phyloP scores from a whole-genome alignment of 345 rosid species.

The Eucalyptus victrix region DNA sequence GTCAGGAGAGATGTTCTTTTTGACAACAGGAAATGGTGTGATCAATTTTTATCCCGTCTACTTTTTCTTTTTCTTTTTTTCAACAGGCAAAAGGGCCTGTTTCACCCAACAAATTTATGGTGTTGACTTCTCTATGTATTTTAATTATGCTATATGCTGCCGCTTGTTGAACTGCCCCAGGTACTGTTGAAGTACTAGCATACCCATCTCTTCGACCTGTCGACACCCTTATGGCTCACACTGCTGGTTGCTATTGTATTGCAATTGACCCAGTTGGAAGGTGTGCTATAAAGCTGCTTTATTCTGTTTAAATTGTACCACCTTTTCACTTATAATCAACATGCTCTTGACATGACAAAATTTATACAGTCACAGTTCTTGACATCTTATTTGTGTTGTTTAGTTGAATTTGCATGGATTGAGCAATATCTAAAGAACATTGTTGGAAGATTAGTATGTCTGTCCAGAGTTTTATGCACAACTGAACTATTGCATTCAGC shows the following conservation, averaged over 20 bases:
- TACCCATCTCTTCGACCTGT: conserved; percentile 75
- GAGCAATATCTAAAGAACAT: not conserved
- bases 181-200: conserved; percentile 84
- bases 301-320: not conserved
- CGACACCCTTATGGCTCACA: conserved; percentile 85
- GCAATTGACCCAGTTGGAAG: conserved; percentile 95
- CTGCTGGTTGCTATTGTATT: conserved; percentile 98
- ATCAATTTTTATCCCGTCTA: not conserved
- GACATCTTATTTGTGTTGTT: not conserved
- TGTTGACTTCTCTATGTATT: not conserved
- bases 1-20: conserved; percentile 88
- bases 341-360: not conserved
- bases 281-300: conserved; percentile 14
- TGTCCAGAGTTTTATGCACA: not conserved
- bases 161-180: conserved; percentile 10
- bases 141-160: not conserved
- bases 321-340: not conserved
- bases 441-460: not conserved
- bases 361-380: not conserved
- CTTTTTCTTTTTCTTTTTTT: not conserved
- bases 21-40: conserved; percentile 94
- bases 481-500: not conserved
- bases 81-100: not conserved
- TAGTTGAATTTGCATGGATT: not conserved
- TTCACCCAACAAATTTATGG: not conserved